Percentiles rank a stretch among this genome's conserved stretches.
phyloP scores from a whole-genome alignment of 2,329 filamentous ascomycete species.

The Aspergillus felis region DNA sequence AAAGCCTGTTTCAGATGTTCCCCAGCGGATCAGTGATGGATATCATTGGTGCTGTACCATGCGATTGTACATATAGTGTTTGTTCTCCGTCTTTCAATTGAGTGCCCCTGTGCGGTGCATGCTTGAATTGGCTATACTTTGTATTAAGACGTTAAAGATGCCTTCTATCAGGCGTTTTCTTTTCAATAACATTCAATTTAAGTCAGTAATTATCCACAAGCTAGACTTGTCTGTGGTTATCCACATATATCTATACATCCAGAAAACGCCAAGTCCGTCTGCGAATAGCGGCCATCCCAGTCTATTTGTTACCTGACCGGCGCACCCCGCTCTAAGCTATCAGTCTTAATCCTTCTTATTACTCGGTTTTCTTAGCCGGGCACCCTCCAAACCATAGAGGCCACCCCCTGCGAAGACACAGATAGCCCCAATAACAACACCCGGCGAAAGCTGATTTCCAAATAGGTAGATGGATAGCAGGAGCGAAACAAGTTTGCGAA shows the following conservation, averaged over 20 bases:
- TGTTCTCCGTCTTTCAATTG: background rate
- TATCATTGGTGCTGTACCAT: background rate
- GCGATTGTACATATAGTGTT: background rate
- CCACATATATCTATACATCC: background rate
- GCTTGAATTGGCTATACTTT: background rate
- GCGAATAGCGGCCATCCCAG: no score
- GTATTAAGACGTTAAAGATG: background rate
- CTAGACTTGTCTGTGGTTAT: background rate
- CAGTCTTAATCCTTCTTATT: constrained; percentile 17
- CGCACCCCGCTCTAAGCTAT: background rate
- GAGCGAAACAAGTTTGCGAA: constrained; percentile 88
- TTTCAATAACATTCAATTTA: background rate
- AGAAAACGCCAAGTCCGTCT: background rate
- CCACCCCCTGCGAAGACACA: constrained; percentile 90
- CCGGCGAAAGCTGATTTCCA: constrained; percentile 72
- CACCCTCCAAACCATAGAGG: constrained; percentile 74
- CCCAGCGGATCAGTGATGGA: background rate
- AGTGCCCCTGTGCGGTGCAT: background rate
- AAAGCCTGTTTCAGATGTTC: background rate
- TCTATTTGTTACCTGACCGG: background rate
- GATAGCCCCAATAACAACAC: constrained; percentile 74
- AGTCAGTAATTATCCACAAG: background rate
- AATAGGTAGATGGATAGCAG: constrained; percentile 91
- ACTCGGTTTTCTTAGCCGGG: constrained; percentile 27
- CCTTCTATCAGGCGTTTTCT: background rate